Evolutionary conservation across 2,329 filamentous ascomycete genomes (phyloP), one percentile per base, ranked within the genome.

Genomic region (Coniochaeta sp.): DNA sequence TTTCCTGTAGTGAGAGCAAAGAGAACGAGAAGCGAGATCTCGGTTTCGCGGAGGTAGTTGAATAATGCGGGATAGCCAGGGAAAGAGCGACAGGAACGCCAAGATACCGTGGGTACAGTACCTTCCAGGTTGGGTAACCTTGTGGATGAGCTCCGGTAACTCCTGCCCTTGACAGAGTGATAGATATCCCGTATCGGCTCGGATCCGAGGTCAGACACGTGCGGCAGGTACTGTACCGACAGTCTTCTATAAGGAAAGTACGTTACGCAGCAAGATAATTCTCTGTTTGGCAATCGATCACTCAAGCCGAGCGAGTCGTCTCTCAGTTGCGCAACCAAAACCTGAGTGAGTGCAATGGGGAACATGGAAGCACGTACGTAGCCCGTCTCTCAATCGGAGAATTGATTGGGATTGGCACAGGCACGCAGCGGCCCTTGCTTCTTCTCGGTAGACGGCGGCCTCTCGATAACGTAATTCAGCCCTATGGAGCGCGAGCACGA

Each of bases 391-490:
- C 38, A 4, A 47, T 47, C 47, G 47, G 47, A 24, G 47, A 52
- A 52, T 52, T 28, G 4, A n/a, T 5, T 10, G 24, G 47, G 47
- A 52, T 26, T 52, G 22, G 47, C 42, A 16, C 17, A 30, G 47
- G 47, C 30, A 52, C 47, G 47, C 22, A 47, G 14, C 7, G 44
- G 47, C 47, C 24, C 47, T 52, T 28, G 47, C 47, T 52, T 24
- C 8, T 24, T 17, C 32, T 24, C 14, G 5, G 17, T 5, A 3
- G 32, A 9, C 5, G 54, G 54, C 54, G 54, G 54, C 54, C 54
- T 56, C 54, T 24, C 54, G 54, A 34, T 56, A 56, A 56, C 54
- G 54, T 38, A 56, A 56, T 30, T 56, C 54, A 56, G 54, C 54
- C 54, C 54, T 56, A 56, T 36, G 30, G 54, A 56, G 54, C 9